These are phyloP conservation scores for Lentinus tigrinus DNA, from an alignment of 768 basidiomycete genomes.

Conservation along the genomic window DNA sequence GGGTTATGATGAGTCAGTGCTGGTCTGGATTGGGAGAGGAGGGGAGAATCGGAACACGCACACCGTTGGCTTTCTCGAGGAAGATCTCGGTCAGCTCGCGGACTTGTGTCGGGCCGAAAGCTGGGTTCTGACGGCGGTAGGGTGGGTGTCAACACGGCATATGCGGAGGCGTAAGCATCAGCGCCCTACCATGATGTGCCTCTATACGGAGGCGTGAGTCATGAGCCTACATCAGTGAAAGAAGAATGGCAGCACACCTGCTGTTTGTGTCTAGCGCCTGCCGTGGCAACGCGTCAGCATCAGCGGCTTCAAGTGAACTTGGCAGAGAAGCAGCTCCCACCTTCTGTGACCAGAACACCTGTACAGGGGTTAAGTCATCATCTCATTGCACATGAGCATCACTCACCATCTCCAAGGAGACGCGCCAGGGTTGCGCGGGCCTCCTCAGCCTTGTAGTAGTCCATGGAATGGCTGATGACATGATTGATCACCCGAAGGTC, in stretches of 20 bases:
- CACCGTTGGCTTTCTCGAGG: constrained; percentile 50
- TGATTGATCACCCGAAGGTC: constrained; percentile 66
- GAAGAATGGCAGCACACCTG: constrained; percentile 31
- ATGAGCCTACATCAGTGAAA: neutral
- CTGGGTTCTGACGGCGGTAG: constrained; percentile 47
- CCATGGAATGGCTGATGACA: constrained; percentile 52
- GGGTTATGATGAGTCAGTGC: neutral
- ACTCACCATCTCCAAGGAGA: constrained; percentile 40
- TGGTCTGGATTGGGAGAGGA: neutral
- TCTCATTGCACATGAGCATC: neutral
- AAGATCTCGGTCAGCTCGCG: constrained; percentile 57
- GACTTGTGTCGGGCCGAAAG: constrained; percentile 59
- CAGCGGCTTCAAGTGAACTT: neutral
- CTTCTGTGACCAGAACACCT: constrained; percentile 6
- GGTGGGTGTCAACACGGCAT: neutral
- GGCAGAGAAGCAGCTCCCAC: neutral
- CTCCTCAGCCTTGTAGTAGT: constrained; percentile 54
- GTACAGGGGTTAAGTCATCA: too few species aligned
- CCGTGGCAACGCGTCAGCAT: neutral
- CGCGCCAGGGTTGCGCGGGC: constrained; percentile 35
- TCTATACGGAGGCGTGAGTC: neutral
- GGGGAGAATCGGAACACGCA: constrained; percentile 15
- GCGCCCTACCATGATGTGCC: constrained; percentile 28
- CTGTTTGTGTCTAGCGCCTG: constrained; percentile 35
- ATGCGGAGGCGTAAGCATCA: neutral